Base-by-base conservation (phyloP, 441 rosid species). In the Jatropha multifida region DNA sequence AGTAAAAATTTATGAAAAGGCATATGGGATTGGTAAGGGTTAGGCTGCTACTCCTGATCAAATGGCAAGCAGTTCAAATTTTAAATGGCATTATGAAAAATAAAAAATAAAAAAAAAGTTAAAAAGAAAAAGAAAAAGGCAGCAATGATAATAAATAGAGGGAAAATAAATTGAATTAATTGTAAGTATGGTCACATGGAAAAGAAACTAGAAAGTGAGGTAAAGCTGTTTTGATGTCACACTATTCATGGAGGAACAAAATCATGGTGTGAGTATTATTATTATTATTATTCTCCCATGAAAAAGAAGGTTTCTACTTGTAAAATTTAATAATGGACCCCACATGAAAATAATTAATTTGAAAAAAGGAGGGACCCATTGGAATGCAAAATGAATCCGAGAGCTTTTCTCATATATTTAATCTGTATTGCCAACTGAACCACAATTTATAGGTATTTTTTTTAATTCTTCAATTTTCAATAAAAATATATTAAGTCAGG, bases 231-330 rank as follows among this genome's bases (percentile, higher is more conserved):
- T 3, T n/a, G 38, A 14, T 46, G 56, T 81, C 83, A 68, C 83
- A 75, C 18, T 20, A 54, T 79, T 81, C 83, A 67, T 73, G 79
- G 51, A 65, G 76, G 75, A 78, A 78, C 79, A 72, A 68, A 74
- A 81, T 77, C 7, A 74, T 80, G 58, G 26, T 48, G 18, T 27
- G 72, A 32, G 75, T 46, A 32, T 37, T 17, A 48, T 55, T 42
- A 42, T 49, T 41, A 44, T 74, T 59, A 76, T 59, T 9, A 2
- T 10, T 61, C 37, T 11, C 38, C 40, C 76, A 76, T 64, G 58
- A 73, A 69, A 76, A 80, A 65, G 7, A 67, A 42, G 46, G 66
- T 72, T 70, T 77, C 48, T 65, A 71, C 76, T 79, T 37, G 41
- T 66, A 76, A 70, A 65, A 49, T 51, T 18, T 12, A 11, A 38